These are phyloP conservation scores for Pseudogymnoascus sp. DNA, from an alignment of 2,329 filamentous ascomycete species.

Conservation along the genomic window DNA sequence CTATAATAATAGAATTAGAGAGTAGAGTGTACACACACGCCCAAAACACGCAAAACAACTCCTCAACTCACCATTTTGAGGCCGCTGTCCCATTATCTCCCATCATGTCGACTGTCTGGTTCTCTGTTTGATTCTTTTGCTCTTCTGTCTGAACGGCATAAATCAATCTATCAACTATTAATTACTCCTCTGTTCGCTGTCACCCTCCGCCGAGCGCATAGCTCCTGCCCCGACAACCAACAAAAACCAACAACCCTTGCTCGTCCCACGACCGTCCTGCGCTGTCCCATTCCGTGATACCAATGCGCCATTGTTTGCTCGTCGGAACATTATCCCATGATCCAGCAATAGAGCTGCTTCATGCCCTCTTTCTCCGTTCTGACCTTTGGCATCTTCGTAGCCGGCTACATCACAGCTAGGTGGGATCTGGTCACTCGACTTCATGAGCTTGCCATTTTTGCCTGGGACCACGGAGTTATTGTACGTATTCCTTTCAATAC, in stretches of 20 bases:
- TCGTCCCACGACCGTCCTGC: background rate
- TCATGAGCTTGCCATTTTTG: slow-evolving; percentile 95
- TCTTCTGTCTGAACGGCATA: background rate
- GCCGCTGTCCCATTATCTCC: background rate
- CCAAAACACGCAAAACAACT: background rate
- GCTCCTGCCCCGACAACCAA: background rate
- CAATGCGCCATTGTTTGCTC: slow-evolving; percentile 9
- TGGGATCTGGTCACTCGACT: slow-evolving; percentile 96
- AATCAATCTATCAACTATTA: background rate
- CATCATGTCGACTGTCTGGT: background rate
- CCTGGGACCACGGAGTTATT: slow-evolving; percentile 97
- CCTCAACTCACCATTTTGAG: background rate
- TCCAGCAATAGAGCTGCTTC: slow-evolving; percentile 27
- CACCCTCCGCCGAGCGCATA: background rate
- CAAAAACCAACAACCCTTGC: background rate
- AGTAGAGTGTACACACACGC: background rate
- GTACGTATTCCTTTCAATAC: slow-evolving; percentile 44
- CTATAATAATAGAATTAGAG: slow-evolving; percentile 6
- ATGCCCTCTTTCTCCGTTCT: slow-evolving; percentile 98
- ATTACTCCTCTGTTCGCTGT: background rate
- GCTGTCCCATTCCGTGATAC: background rate
- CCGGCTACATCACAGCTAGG: slow-evolving; percentile 97
- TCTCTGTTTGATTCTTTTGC: background rate
- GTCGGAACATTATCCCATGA: slow-evolving; percentile 10
- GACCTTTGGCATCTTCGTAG: slow-evolving; percentile 96